These are phyloP conservation scores for Eucalyptus virginea DNA, from an alignment of 345 rosid species.

Conservation along the genomic window DNA sequence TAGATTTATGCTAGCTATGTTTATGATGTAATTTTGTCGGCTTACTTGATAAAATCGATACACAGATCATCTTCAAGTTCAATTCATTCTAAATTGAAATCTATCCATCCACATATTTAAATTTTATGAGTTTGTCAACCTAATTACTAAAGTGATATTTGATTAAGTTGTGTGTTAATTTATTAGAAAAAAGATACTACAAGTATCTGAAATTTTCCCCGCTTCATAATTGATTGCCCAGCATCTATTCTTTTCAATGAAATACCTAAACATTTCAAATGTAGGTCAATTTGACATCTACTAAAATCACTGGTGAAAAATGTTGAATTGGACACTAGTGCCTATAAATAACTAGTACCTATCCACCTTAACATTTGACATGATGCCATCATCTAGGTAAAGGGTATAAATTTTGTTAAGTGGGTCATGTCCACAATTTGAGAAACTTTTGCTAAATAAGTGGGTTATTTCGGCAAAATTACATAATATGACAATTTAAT, in stretches of 20 bases:
- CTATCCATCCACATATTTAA: rapidly evolving
- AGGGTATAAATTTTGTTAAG: not conserved
- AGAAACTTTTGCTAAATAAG: not conserved
- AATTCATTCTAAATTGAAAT: not conserved
- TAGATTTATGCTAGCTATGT: not conserved
- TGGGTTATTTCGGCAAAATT: rapidly evolving
- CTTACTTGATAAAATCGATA: not conserved
- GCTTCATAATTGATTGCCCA: not conserved
- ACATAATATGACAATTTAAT: too few relatives aligned
- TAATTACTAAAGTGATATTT: not conserved
- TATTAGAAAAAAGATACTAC: rapidly evolving
- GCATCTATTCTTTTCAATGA: not conserved
- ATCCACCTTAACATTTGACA: not conserved
- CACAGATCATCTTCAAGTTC: rapidly evolving
- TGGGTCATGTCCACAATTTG: rapidly evolving
- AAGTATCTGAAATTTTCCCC: not conserved
- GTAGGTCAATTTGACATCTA: not conserved
- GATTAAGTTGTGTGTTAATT: not conserved
- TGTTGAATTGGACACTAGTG: not conserved
- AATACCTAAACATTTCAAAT: not conserved
- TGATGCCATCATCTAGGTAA: not conserved
- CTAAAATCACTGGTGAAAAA: not conserved
- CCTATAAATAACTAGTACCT: not conserved
- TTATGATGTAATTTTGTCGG: not conserved
- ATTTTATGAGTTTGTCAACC: rapidly evolving